Percentiles rank a stretch among this genome's conserved stretches.
phyloP scores from a whole-genome alignment of 345 rosid genomes.

The Eucalyptus cloeziana region DNA sequence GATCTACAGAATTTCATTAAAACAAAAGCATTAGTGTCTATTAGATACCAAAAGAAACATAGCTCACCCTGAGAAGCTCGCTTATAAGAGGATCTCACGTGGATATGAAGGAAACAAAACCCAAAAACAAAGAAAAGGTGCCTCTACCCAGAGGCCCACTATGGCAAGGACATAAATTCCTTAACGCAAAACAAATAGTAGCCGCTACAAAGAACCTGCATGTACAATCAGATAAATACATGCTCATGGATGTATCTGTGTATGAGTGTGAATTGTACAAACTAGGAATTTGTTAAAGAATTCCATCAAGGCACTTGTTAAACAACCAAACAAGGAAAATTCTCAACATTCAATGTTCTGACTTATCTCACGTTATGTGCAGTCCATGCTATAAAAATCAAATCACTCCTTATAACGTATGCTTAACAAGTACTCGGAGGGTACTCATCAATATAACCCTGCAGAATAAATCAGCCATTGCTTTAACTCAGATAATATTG shows the following conservation, averaged over 20 bases:
- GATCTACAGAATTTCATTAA: conserved; percentile 17
- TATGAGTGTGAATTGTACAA: neutral
- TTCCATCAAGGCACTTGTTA: neutral
- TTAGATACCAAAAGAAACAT: neutral
- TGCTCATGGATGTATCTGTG: neutral
- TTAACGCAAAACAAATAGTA: neutral
- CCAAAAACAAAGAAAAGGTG: neutral
- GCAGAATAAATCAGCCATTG: neutral
- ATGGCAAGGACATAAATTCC: neutral
- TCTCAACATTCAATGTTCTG: neutral
- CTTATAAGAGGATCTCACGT: neutral
- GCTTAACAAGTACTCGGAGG: neutral
- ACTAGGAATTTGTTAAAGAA: neutral
- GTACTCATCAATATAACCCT: neutral
- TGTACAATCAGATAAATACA: neutral
- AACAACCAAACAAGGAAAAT: neutral
- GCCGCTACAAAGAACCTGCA: neutral
- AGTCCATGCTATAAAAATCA: neutral
- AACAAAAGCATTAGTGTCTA: neutral
- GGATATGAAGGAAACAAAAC: neutral
- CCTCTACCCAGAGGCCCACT: neutral
- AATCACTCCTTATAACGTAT: neutral
- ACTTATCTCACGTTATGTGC: neutral
- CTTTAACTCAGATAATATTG: neutral
- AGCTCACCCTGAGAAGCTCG: neutral